Conservation (phyloP, 108 stramenopile genomes). For the Nitzschia palea region DNA sequence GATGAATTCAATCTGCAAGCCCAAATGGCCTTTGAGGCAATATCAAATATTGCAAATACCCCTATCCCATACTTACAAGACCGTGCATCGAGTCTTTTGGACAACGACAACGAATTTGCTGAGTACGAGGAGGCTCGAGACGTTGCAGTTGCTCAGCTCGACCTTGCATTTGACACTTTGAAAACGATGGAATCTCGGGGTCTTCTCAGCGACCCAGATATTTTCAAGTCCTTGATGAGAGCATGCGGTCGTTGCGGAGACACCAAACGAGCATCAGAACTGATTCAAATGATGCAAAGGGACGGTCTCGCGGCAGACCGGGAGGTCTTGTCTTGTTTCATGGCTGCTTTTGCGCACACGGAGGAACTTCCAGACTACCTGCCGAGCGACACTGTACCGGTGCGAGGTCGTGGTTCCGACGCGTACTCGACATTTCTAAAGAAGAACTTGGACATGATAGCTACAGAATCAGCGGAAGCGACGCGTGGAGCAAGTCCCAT, state of each 20-base stretch:
- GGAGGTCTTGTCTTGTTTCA: conserved; percentile 67
- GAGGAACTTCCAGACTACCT: not conserved
- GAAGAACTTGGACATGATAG: conserved; percentile 21
- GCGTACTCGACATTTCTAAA: conserved; percentile 37
- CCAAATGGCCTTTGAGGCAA: conserved; percentile 22
- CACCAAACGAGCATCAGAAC: conserved; percentile 61
- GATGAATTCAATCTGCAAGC: conserved; percentile 27
- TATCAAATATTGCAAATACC: conserved; percentile 16
- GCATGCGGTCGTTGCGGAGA: conserved; percentile 86
- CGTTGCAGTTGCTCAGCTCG: conserved; percentile 82
- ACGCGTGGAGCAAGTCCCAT: not conserved
- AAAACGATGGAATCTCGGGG: conserved; percentile 62
- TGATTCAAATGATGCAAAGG: conserved; percentile 80
- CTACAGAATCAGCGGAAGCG: conserved; percentile 12
- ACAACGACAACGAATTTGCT: conserved; percentile 35
- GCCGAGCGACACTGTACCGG: not conserved
- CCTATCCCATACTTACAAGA: conserved; percentile 3
- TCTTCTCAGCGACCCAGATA: conserved; percentile 61
- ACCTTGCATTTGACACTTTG: conserved; percentile 77
- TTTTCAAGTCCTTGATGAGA: conserved; percentile 79
- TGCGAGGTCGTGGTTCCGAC: conserved; percentile 15
- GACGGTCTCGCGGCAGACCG: conserved; percentile 67
- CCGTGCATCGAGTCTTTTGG: conserved; percentile 23
- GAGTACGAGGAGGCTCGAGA: conserved; percentile 73
- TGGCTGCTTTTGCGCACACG: conserved; percentile 64